Conservation (phyloP, 768 basidiomycete genomes). For the Agaricus blazei region DNA sequence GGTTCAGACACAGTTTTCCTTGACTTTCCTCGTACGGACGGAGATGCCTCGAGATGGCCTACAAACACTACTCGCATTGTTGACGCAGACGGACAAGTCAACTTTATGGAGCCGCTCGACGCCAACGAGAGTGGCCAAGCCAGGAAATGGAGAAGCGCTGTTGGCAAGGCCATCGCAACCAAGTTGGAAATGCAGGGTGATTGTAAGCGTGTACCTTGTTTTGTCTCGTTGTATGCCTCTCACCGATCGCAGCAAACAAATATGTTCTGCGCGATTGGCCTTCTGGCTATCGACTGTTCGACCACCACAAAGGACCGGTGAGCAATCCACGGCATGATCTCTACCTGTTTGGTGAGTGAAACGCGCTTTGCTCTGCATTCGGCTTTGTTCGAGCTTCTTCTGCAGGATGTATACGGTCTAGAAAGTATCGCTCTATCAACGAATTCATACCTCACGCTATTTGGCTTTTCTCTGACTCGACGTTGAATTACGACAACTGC, state of each 20-base stretch:
- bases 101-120: constrained; percentile 57
- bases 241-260: constrained; percentile 33
- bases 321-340: constrained; percentile 60
- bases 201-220: constrained; percentile 22
- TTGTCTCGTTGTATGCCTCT: not conserved
- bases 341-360: constrained; percentile 65
- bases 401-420: constrained; percentile 40
- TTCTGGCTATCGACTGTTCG: constrained; percentile 61
- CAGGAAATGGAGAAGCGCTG: constrained; percentile 52
- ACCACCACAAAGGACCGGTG: constrained; percentile 66
- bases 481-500: constrained; percentile 45
- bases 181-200: constrained; percentile 42
- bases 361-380: not conserved
- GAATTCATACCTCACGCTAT: constrained; percentile 83
- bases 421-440: constrained; percentile 71
- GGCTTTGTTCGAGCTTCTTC: constrained; percentile 4
- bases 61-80: constrained; percentile 46
- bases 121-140: constrained; percentile 41
- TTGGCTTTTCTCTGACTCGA: constrained; percentile 64
- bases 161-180: constrained; percentile 36
- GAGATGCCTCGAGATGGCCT: constrained; percentile 50
- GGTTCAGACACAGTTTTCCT: constrained; percentile 52
- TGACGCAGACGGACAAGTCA: constrained; percentile 61
- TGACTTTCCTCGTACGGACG: constrained; percentile 62
- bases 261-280: constrained; percentile 69